Evolutionary conservation across 1,284 basidiomycete genomes (phyloP).

Genomic region (Apiotrichum veenhuisii): DNA sequence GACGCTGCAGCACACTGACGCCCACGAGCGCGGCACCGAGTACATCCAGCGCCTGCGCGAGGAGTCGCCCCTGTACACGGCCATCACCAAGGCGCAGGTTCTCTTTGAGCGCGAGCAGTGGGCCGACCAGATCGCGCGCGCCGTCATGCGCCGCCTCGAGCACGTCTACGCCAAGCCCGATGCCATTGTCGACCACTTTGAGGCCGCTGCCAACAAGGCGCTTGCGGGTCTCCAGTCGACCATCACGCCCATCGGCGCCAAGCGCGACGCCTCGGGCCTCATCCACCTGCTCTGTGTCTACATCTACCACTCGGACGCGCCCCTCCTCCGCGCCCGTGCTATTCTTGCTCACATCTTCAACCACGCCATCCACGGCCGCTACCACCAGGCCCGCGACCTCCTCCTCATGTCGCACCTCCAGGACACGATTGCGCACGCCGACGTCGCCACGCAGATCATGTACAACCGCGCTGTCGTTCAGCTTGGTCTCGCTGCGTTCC

Average conservation of each 20-base stretch:
- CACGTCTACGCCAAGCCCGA: constrained; percentile 99
- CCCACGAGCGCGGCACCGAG: constrained; percentile 81
- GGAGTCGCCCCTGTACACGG: constrained; percentile 89
- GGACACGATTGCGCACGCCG: constrained; percentile 90
- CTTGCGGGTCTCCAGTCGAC: constrained; percentile 59
- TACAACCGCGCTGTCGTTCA: constrained; percentile 98
- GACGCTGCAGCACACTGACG: constrained; percentile 96
- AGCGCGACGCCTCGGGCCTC: constrained; percentile 60
- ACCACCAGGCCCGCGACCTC: constrained; percentile 96
- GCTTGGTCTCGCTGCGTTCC: constrained; percentile 94
- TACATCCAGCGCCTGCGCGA: constrained; percentile 95
- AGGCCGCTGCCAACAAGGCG: constrained; percentile 56
- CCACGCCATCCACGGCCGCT: constrained; percentile 93
- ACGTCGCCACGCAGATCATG: constrained; percentile 94
- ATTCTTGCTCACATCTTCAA: constrained; percentile 98
- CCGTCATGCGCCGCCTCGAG: constrained; percentile 91
- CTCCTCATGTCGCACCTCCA: constrained; percentile 98
- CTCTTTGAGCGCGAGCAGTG: constrained; percentile 80
- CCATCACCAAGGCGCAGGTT: constrained; percentile 85
- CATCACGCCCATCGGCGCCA: constrained; percentile 57
- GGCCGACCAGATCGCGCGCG: constrained; percentile 74
- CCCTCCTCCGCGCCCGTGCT: constrained; percentile 81
- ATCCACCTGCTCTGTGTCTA: constrained; percentile 86
- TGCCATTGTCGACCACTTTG: constrained; percentile 85
- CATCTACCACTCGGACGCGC: constrained; percentile 88